Evolutionary conservation across 352 stramenopile genomes (phyloP).

Genomic region (Hyaloperonospora brassicae): DNA sequence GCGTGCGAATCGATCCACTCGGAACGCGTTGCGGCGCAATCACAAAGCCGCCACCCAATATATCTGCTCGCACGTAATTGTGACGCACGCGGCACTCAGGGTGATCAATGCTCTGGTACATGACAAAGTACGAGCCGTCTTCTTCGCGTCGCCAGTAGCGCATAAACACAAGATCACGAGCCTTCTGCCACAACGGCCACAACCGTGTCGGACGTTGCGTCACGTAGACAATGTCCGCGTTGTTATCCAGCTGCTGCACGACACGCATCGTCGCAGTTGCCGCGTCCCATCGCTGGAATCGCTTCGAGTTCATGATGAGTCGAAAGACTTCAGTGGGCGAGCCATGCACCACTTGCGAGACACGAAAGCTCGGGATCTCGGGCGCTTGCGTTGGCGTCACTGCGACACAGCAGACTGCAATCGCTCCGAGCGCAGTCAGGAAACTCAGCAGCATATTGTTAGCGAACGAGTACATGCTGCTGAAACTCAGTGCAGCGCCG

Average conservation of each 20-base stretch:
- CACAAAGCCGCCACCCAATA: constrained; percentile 76
- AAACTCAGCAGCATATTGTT: constrained; percentile 80
- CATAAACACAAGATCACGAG: constrained; percentile 79
- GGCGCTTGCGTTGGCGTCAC: constrained; percentile 59
- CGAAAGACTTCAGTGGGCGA: constrained; percentile 78
- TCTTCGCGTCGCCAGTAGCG: constrained; percentile 85
- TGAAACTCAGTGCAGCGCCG: constrained; percentile 70
- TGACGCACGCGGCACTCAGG: constrained; percentile 79
- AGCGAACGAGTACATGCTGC: constrained; percentile 82
- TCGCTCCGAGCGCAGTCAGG: constrained; percentile 46
- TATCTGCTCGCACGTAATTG: constrained; percentile 77
- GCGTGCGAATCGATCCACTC: constrained; percentile 65
- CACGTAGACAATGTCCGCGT: constrained; percentile 85
- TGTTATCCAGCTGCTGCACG: constrained; percentile 79
- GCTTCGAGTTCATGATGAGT: constrained; percentile 79
- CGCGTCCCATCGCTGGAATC: constrained; percentile 78
- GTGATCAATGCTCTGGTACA: constrained; percentile 86
- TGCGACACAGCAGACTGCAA: constrained; percentile 61
- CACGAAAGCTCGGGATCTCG: constrained; percentile 79
- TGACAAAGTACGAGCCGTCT: constrained; percentile 86
- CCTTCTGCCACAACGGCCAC: constrained; percentile 83
- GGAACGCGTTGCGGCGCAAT: constrained; percentile 79
- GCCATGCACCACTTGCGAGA: constrained; percentile 79
- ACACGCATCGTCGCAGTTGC: constrained; percentile 74
- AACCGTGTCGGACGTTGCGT: constrained; percentile 78